Evolutionary conservation across 805 yeast genomes (phyloP).

Genomic region (Myxozyma sirexii): DNA sequence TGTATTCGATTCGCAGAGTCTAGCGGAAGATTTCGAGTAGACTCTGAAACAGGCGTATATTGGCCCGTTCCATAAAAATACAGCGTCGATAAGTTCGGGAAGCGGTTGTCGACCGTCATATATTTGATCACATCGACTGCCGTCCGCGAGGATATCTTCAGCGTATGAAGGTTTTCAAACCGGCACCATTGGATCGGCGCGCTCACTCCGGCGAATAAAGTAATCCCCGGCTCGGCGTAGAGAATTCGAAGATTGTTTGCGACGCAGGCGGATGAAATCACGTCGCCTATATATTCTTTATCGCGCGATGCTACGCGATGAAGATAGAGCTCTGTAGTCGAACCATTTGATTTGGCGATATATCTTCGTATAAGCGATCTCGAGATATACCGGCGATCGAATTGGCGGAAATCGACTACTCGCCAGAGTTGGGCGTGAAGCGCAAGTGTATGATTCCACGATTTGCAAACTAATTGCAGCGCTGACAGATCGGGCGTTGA

Average conservation of each 20-base stretch:
- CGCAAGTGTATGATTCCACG: slow-evolving; percentile 8
- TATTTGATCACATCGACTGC: background rate
- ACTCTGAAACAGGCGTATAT: background rate
- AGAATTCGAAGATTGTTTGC: background rate
- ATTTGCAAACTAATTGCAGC: slow-evolving; percentile 8
- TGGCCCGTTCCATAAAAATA: slow-evolving; percentile 1
- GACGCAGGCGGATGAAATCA: too few relatives aligned
- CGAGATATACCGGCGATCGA: background rate
- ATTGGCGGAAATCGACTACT: slow-evolving; percentile 11
- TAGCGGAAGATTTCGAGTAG: background rate
- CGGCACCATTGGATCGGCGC: background rate
- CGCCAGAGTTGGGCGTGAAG: slow-evolving; percentile 11
- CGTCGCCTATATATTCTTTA: background rate
- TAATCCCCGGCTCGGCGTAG: background rate
- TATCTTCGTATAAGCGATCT: background rate
- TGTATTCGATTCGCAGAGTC: background rate
- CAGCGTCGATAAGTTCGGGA: background rate
- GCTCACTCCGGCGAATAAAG: background rate
- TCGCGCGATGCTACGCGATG: background rate
- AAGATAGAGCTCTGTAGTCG: background rate
- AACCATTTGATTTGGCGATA: background rate
- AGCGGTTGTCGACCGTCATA: background rate
- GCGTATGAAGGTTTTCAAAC: background rate
- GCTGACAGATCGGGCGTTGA: slow-evolving; percentile 5
- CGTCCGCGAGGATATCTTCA: background rate